Percentiles rank a stretch among this genome's conserved stretches.
Evolutionary conservation across 768 basidiomycete species (phyloP).

Genomic region (Cyclocybe aegerita): DNA sequence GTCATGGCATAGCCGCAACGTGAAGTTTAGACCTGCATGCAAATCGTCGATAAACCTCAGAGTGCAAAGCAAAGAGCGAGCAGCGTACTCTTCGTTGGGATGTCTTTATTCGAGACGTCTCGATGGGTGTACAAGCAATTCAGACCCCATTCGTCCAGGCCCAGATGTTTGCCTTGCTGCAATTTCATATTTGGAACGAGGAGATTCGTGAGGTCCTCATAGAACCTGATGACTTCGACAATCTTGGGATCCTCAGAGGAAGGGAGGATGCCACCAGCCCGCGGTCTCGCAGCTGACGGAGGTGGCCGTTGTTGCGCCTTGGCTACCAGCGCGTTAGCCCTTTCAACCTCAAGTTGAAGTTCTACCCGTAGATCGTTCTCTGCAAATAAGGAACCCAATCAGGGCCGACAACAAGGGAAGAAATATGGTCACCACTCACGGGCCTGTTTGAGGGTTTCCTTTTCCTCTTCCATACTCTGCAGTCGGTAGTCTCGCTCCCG

Average conservation of each 20-base stretch:
- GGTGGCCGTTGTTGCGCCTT: slow-evolving; percentile 42
- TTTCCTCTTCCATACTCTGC: slow-evolving; percentile 46
- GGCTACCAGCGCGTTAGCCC: slow-evolving; percentile 41
- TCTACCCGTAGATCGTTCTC: slow-evolving; percentile 53
- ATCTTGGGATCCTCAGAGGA: slow-evolving; percentile 55
- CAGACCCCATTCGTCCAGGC: slow-evolving; percentile 59
- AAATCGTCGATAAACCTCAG: not conserved
- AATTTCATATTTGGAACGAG: slow-evolving; percentile 63
- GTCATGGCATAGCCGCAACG: slow-evolving; percentile 48
- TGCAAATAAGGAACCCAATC: slow-evolving; percentile 21
- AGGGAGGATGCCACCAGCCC: slow-evolving; percentile 32
- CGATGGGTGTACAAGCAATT: slow-evolving; percentile 67
- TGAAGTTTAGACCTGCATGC: slow-evolving; percentile 58
- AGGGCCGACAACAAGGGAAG: not conserved
- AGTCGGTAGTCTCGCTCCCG: slow-evolving; percentile 39
- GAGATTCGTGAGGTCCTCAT: slow-evolving; percentile 85
- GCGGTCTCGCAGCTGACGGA: slow-evolving; percentile 34
- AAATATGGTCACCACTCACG: slow-evolving; percentile 35
- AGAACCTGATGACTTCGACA: slow-evolving; percentile 63
- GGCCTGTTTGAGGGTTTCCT: slow-evolving; percentile 43
- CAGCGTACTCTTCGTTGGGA: slow-evolving; percentile 36
- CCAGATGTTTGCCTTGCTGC: slow-evolving; percentile 33
- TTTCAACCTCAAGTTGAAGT: slow-evolving; percentile 63
- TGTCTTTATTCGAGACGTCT: slow-evolving; percentile 29
- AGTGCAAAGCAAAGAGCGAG: slow-evolving; percentile 1